Evolutionary conservation across 768 basidiomycete genomes (phyloP), one percentile per base, ranked within the genome.

Genomic region (Holtermanniella nyarrowii): DNA sequence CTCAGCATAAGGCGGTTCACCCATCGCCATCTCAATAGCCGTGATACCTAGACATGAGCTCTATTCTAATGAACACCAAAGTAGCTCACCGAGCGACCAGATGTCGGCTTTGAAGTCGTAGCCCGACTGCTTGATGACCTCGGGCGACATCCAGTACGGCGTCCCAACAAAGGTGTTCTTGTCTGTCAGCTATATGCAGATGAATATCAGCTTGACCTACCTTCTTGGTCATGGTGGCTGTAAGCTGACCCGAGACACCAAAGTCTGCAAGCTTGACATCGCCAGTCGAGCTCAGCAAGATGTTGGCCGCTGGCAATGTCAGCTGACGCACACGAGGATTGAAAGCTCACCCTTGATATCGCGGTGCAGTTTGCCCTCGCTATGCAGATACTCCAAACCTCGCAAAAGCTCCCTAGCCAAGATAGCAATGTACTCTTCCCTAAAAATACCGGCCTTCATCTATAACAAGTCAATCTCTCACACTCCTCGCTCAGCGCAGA

Each of bases 91-190:
- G 56, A 99, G 74, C 72, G 86, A 88, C 95, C 95, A 99, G 45
- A 99, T 96, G 72, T 99, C 95, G 14, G 95, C 95, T 69, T 96
- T 97, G 70, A 91, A 86, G 64, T 97, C 95, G 73, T 99, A 99
- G 3, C 95, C 95, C 51, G 89, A 93, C 74, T 99, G 95, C 71
- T 97, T 97, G 76, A 99, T 99, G 21, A 97, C 91, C 68, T 99
- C 95, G 4, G 95, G 95, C 5, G 88, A 89, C 95, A 99, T 99
- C 95, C 95, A 99, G 68, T 97, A 99, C 2, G 93, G 93, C 16
- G 93, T 91, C 24, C 88, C 88, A 26, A 93, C 93, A 68, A 91
- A 96, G 0, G 93, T 99, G 62, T 99, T 97, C 80, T 96, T 90
- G 79, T 88, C 89, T 5, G n/a, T 27, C 18, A 86, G 87, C 11